These are phyloP conservation scores for Lentinus brumalis DNA, from an alignment of 768 basidiomycete genomes.

Conservation along the genomic window DNA sequence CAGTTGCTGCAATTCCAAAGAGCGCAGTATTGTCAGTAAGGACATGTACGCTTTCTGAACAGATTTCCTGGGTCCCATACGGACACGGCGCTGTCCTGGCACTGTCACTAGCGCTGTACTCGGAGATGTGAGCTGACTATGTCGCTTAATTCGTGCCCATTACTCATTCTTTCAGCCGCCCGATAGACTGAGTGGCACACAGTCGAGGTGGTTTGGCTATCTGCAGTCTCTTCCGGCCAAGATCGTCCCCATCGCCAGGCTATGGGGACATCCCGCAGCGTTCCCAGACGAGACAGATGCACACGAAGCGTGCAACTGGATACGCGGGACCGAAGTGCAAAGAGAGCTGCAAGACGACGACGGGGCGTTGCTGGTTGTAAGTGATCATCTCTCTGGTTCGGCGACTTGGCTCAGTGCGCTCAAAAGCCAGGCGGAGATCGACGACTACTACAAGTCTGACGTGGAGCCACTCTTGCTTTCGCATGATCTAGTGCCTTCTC, in stretches of 20 bases:
- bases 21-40: conserved; percentile 61
- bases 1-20: conserved; percentile 71
- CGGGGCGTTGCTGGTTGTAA: conserved; percentile 18
- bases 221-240: conserved; percentile 59
- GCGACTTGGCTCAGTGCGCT: not conserved
- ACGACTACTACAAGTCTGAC: conserved; percentile 23
- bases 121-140: conserved; percentile 56
- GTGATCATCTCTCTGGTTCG: not conserved
- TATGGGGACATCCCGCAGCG: conserved; percentile 49
- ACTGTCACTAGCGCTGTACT: conserved; percentile 63
- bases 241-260: conserved; percentile 57
- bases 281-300: conserved; percentile 27
- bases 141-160: not conserved
- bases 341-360: conserved; percentile 25
- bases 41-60: conserved; percentile 42
- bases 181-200: conserved; percentile 46
- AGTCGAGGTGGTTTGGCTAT: conserved; percentile 67
- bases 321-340: conserved; percentile 36
- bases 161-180: conserved; percentile 4
- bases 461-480: conserved; percentile 18
- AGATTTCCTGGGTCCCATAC: conserved; percentile 48
- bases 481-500: not conserved
- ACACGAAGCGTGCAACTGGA: conserved; percentile 35
- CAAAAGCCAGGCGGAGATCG: conserved; percentile 25
- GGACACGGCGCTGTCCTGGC: conserved; percentile 63